Conservation (phyloP, 2,329 filamentous ascomycete genomes). For the Coniochaeta prunicola region DNA sequence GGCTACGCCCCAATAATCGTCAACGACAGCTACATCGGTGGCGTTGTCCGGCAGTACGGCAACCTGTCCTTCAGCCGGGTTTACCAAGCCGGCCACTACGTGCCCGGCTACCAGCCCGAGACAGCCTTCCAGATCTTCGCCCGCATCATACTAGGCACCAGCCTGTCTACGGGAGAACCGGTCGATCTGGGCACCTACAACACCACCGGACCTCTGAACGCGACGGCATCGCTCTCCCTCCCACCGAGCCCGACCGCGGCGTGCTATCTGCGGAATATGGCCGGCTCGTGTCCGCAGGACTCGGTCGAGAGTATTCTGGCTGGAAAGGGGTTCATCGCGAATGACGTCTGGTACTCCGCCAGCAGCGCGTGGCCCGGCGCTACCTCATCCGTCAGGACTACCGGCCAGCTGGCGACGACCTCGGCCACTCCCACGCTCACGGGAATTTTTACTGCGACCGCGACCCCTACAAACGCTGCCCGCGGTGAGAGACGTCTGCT, state of each 20-base stretch:
- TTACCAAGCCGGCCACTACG: slow-evolving; percentile 59
- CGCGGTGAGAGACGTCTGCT: background rate
- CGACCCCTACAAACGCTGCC: slow-evolving; percentile 8
- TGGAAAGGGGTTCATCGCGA: slow-evolving; percentile 48
- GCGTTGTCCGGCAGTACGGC: slow-evolving; percentile 68
- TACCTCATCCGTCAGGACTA: slow-evolving; percentile 7
- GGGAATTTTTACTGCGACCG: slow-evolving; percentile 23
- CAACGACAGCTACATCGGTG: slow-evolving; percentile 61
- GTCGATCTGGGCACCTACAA: slow-evolving; percentile 45
- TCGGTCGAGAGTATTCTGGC: slow-evolving; percentile 37
- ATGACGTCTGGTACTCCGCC: slow-evolving; percentile 46
- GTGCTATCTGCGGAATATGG: slow-evolving; percentile 52
- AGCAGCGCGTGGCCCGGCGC: slow-evolving; percentile 33
- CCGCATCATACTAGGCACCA: slow-evolving; percentile 48
- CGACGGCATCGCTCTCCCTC: slow-evolving; percentile 47
- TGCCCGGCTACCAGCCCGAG: slow-evolving; percentile 54
- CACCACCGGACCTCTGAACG: slow-evolving; percentile 49
- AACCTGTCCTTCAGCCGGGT: slow-evolving; percentile 64
- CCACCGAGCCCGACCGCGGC: slow-evolving; percentile 40
- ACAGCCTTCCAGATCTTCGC: slow-evolving; percentile 54
- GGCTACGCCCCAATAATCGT: slow-evolving; percentile 53
- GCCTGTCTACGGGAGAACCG: slow-evolving; percentile 46
- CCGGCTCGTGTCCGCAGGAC: slow-evolving; percentile 43
- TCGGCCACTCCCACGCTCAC: slow-evolving; percentile 23
- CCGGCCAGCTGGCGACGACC: background rate